Evolutionary conservation across 1,284 basidiomycete genomes (phyloP).

Genomic region (Ganoderma lingzhi): DNA sequence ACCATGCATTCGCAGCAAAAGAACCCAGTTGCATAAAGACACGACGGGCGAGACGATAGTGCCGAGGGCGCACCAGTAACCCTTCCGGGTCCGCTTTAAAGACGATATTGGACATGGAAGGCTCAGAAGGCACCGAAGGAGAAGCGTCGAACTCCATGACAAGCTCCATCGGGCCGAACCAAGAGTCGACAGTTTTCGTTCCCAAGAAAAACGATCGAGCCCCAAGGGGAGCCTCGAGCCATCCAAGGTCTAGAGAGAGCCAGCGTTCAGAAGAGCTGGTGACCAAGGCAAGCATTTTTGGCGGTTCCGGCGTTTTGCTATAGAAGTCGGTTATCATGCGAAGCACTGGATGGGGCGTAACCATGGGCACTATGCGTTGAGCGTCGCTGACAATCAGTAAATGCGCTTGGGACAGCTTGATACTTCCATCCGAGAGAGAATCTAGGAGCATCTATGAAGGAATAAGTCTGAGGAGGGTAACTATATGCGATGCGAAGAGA

Average conservation of each 20-base stretch:
- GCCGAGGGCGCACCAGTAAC: conserved; percentile 43
- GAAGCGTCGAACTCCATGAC: conserved; percentile 53
- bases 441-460: conserved; percentile 40
- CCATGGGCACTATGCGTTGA: conserved; percentile 36
- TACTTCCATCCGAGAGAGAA: conserved; percentile 42
- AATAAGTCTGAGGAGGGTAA: background rate
- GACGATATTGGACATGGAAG: conserved; percentile 46
- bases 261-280: conserved; percentile 44
- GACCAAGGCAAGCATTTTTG: conserved; percentile 54
- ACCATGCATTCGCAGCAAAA: conserved; percentile 71
- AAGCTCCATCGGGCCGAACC: conserved; percentile 47
- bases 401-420: conserved; percentile 50
- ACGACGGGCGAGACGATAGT: conserved; percentile 55
- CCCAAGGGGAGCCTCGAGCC: conserved; percentile 22
- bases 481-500: background rate
- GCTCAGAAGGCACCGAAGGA: conserved; percentile 33
- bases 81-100: conserved; percentile 49
- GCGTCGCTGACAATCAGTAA: conserved; percentile 53
- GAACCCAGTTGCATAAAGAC: conserved; percentile 61
- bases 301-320: conserved; percentile 39
- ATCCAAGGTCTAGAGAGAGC: conserved; percentile 45
- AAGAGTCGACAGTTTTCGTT: conserved; percentile 19
- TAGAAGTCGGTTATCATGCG: conserved; percentile 56
- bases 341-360: conserved; percentile 44
- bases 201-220: conserved; percentile 25